phyloP scores from a whole-genome alignment of 305 asterid genomes.

The Ajuga reptans region DNA sequence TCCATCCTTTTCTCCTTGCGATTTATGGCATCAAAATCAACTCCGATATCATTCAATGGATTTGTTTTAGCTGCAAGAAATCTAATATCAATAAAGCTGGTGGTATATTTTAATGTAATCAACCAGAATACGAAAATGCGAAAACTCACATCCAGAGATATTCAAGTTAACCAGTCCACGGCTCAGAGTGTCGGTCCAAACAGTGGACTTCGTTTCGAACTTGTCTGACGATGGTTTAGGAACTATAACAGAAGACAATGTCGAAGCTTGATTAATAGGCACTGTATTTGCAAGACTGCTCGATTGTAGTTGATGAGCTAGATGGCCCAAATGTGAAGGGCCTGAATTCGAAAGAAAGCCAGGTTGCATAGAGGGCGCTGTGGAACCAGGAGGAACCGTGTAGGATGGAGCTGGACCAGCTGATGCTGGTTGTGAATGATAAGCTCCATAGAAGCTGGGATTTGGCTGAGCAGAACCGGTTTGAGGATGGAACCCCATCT shows the following conservation, averaged over 20 bases:
- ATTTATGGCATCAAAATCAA: slow-evolving; percentile 89
- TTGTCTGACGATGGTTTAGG: slow-evolving; percentile 61
- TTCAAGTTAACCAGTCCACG: slow-evolving; percentile 89
- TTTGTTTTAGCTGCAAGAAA: slow-evolving; percentile 73
- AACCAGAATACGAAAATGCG: not conserved
- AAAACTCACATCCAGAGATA: slow-evolving; percentile 83
- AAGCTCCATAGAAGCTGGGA: slow-evolving; percentile 46
- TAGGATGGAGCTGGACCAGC: slow-evolving; percentile 31
- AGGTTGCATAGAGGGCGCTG: slow-evolving; percentile 28
- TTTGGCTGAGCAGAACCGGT: slow-evolving; percentile 37
- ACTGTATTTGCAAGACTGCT: slow-evolving; percentile 28
- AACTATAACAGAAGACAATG: slow-evolving; percentile 37
- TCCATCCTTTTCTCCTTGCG: slow-evolving; percentile 95
- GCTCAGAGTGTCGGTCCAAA: slow-evolving; percentile 93
- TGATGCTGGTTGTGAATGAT: slow-evolving; percentile 37
- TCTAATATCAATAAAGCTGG: slow-evolving; percentile 5
- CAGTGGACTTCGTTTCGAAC: slow-evolving; percentile 83
- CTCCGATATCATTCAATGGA: slow-evolving; percentile 84
- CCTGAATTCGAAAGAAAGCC: slow-evolving; percentile 34
- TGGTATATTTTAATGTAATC: not conserved
- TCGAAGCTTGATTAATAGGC: slow-evolving; percentile 31
- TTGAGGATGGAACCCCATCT: slow-evolving; percentile 47
- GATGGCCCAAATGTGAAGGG: slow-evolving; percentile 37
- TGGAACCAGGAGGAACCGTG: slow-evolving; percentile 40
- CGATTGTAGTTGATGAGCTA: slow-evolving; percentile 39